These are phyloP conservation scores for Debaryomyces singareniensis DNA, from an alignment of 1,139 yeast genomes.

Conservation along the genomic window DNA sequence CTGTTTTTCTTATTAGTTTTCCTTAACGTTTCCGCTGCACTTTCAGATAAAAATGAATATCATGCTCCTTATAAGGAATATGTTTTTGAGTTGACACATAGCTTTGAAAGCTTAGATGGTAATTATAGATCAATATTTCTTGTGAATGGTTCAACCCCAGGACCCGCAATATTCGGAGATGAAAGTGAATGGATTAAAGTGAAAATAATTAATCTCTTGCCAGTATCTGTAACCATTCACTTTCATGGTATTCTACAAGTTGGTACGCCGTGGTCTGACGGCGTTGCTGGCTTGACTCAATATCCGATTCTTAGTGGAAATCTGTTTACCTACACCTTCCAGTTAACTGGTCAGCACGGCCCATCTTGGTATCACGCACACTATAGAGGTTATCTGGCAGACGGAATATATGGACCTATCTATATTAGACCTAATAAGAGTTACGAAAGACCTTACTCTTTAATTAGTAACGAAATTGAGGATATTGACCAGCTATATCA, in stretches of 20 bases:
- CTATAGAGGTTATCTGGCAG: slow-evolving; percentile 41
- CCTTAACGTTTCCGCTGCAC: background rate
- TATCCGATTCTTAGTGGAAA: slow-evolving; percentile 31
- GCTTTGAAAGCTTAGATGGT: slow-evolving; percentile 14
- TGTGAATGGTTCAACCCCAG: slow-evolving; percentile 30
- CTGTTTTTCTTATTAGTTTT: background rate
- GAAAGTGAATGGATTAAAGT: slow-evolving; percentile 29
- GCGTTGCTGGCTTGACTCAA: slow-evolving; percentile 40
- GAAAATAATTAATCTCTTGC: slow-evolving; percentile 19
- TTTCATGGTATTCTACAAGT: slow-evolving; percentile 42
- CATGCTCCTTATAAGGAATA: too few species aligned
- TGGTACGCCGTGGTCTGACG: slow-evolving; percentile 34
- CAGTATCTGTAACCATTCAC: slow-evolving; percentile 34
- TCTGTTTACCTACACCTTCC: slow-evolving; percentile 30
- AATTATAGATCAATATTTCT: slow-evolving; percentile 7
- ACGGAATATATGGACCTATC: slow-evolving; percentile 39
- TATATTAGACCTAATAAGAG: slow-evolving; percentile 17
- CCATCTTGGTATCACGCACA: slow-evolving; percentile 51
- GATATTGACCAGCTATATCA: slow-evolving; percentile 9
- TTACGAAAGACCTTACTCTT: slow-evolving; percentile 18
- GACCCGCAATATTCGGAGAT: slow-evolving; percentile 27
- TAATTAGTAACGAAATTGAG: slow-evolving; percentile 10
- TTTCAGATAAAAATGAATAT: background rate
- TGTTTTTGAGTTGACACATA: slow-evolving; percentile 10
- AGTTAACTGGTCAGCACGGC: slow-evolving; percentile 34